Evolutionary conservation across 2,329 filamentous ascomycete species (phyloP).

Genomic region (Fusarium continuum): DNA sequence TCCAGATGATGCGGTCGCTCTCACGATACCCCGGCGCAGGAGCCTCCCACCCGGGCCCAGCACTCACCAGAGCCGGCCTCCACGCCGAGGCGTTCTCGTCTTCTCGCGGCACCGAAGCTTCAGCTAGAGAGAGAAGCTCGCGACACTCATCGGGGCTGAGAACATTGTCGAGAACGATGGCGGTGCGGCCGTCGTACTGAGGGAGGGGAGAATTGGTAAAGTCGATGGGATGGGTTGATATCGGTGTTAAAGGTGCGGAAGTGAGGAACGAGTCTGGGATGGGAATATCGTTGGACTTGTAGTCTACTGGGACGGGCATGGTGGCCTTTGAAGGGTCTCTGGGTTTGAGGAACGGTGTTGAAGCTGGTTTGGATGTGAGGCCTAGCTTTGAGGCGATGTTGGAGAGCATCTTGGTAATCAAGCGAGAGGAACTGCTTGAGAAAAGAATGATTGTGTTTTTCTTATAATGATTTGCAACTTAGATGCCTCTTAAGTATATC

Average conservation of each 20-base stretch:
- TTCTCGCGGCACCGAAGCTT: slow-evolving; percentile 56
- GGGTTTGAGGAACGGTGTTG: background rate
- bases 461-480: no score
- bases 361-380: slow-evolving; percentile 4
- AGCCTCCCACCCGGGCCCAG: slow-evolving; percentile 68
- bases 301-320: slow-evolving; percentile 22
- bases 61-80: slow-evolving; percentile 74
- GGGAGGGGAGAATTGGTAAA: slow-evolving; percentile 60
- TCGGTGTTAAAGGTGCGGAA: slow-evolving; percentile 49
- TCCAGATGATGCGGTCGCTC: slow-evolving; percentile 81
- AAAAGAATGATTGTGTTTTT: background rate
- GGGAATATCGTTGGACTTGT: slow-evolving; percentile 46
- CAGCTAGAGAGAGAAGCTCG: slow-evolving; percentile 60
- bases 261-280: slow-evolving; percentile 58
- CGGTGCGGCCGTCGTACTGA: slow-evolving; percentile 62
- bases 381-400: slow-evolving; percentile 38
- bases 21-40: slow-evolving; percentile 66
- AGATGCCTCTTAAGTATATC: slow-evolving; percentile 1
- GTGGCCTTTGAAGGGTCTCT: slow-evolving; percentile 4
- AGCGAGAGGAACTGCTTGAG: background rate
- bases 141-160: slow-evolving; percentile 66
- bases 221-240: slow-evolving; percentile 59
- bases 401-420: slow-evolving; percentile 33
- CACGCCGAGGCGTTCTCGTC: slow-evolving; percentile 56
- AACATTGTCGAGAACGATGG: slow-evolving; percentile 69